These are phyloP conservation scores for Pythium coloratum DNA, from an alignment of 352 stramenopile genomes.

Conservation along the genomic window DNA sequence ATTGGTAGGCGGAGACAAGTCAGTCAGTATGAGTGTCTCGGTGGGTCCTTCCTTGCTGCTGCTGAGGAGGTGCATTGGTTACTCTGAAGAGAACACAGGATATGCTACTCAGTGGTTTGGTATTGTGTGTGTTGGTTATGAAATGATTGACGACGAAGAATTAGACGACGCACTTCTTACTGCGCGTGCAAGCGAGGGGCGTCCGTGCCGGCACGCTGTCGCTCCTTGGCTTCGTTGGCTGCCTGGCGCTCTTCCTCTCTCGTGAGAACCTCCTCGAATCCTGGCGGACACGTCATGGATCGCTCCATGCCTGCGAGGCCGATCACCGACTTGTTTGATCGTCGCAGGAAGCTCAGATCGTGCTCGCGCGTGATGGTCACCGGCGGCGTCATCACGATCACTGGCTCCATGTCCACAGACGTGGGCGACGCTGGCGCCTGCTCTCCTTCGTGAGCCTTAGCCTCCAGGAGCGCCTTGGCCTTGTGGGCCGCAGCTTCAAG, in stretches of 20 bases:
- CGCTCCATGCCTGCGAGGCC: slow-evolving; percentile 64
- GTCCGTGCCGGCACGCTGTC: not conserved
- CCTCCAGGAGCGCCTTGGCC: slow-evolving; percentile 14
- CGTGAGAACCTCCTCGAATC: slow-evolving; percentile 61
- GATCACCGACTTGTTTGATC: slow-evolving; percentile 70
- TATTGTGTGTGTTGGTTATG: too few species aligned
- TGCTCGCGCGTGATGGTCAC: slow-evolving; percentile 77
- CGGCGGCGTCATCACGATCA: slow-evolving; percentile 32
- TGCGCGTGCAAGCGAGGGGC: not conserved
- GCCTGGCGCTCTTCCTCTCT: slow-evolving; percentile 20
- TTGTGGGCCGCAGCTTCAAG: slow-evolving; percentile 39
- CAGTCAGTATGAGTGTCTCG: too few species aligned
- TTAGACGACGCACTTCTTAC: not conserved
- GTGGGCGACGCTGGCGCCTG: slow-evolving; percentile 20
- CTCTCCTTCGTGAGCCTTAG: not conserved
- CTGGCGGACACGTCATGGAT: slow-evolving; percentile 76
- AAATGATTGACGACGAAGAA: too few species aligned
- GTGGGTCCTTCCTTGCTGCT: too few species aligned
- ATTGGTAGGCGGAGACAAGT: too few species aligned
- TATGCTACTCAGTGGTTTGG: too few species aligned
- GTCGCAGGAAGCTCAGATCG: slow-evolving; percentile 77
- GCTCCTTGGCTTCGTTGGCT: not conserved
- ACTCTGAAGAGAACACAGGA: too few species aligned
- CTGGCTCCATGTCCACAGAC: slow-evolving; percentile 11
- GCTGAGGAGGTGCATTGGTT: too few species aligned